Conservation (phyloP, 2,329 filamentous ascomycete species). For the Ceratocystis variospora region DNA sequence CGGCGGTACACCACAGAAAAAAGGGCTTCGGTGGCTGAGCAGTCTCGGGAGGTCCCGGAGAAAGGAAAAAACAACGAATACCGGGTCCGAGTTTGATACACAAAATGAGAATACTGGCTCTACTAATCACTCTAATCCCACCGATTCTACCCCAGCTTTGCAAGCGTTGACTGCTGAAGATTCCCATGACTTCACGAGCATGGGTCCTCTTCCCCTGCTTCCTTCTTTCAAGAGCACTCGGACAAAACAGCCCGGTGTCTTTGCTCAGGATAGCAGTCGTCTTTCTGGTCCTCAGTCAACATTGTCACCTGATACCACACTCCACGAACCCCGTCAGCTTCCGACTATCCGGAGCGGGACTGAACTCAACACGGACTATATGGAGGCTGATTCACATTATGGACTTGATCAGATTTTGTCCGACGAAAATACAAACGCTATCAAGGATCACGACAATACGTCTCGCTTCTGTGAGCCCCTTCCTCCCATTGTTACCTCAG, state of each 20-base stretch:
- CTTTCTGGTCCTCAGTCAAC: constrained; percentile 22
- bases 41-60: constrained; percentile 8
- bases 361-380: constrained; percentile 17
- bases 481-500: constrained; percentile 55
- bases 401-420: constrained; percentile 5
- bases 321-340: constrained; percentile 11
- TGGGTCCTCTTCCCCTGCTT: constrained; percentile 9
- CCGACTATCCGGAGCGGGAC: constrained; percentile 20
- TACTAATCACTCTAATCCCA: background rate
- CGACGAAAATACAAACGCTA: constrained; percentile 3
- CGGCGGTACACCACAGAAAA: constrained; percentile 10
- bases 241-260: background rate
- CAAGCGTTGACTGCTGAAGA: background rate
- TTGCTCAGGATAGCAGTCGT: background rate
- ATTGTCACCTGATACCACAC: constrained; percentile 24
- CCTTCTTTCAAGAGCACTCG: background rate
- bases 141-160: background rate
- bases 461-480: constrained; percentile 49
- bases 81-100: background rate
- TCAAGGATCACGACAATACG: constrained; percentile 35
- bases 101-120: background rate
- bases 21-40: constrained; percentile 12
- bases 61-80: background rate
- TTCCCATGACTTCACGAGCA: constrained; percentile 13
- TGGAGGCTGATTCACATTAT: constrained; percentile 25